A percentile compares a stretch with the other conserved stretches of the same genome.
Conservation (phyloP, 176 grass and related monocot species). For the Oryza meridionalis region DNA sequence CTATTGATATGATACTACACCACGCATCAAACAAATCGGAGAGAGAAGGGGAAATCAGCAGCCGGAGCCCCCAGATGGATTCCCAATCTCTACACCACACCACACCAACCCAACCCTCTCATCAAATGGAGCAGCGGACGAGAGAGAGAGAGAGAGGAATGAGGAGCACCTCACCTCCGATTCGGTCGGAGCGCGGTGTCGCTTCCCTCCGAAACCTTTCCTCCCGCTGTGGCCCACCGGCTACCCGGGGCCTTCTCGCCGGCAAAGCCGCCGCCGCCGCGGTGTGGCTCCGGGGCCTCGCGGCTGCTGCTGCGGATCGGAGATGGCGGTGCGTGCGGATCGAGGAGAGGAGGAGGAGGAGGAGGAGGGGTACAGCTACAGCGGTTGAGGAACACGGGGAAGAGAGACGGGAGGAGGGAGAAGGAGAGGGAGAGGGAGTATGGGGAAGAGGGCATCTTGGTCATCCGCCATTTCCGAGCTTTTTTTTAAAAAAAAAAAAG, state of each 20-base stretch:
- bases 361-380: no score
- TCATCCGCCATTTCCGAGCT: neutral
- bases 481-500: neutral
- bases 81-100: neutral
- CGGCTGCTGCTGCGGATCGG: neutral
- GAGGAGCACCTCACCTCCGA: neutral
- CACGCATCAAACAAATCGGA: neutral
- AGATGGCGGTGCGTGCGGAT: neutral
- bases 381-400: neutral
- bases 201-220: neutral
- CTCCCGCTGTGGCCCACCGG: no score
- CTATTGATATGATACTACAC: neutral
- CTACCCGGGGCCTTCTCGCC: neutral
- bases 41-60: neutral
- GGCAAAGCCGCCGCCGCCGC: no score
- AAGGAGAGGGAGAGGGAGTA: neutral
- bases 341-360: neutral
- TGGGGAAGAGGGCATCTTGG: neutral
- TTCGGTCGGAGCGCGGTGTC: neutral
- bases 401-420: neutral
- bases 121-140: neutral
- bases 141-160: neutral
- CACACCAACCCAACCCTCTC: neutral
- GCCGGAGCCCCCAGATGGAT: neutral
- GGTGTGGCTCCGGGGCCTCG: neutral